phyloP scores from a whole-genome alignment of 495 filamentous ascomycete species.

The Aspergillus baeticus region DNA sequence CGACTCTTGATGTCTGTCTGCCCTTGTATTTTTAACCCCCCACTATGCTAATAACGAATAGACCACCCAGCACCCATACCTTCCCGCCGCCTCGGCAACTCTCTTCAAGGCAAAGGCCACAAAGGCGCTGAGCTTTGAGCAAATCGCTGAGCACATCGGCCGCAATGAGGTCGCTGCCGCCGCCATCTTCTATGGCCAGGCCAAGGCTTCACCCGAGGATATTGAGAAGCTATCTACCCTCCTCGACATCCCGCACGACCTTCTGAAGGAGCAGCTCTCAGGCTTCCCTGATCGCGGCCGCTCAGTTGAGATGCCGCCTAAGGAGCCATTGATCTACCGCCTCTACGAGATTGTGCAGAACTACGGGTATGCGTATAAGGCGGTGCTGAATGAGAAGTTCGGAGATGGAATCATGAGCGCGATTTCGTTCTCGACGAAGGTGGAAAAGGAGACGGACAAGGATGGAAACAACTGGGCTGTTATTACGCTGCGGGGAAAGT shows the following conservation, averaged over 20 bases:
- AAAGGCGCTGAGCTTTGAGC: conserved; percentile 74
- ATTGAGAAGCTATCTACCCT: conserved; percentile 66
- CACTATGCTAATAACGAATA: conserved; percentile 13
- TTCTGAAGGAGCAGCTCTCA: conserved; percentile 60
- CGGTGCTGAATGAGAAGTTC: conserved; percentile 97
- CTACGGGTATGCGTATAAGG: conserved; percentile 97
- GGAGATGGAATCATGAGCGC: conserved; percentile 99
- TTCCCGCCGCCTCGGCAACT: conserved; percentile 66
- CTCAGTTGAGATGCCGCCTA: conserved; percentile 89
- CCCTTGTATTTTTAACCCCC: neutral
- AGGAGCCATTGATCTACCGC: conserved; percentile 90
- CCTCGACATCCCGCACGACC: conserved; percentile 59
- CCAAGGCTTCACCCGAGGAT: conserved; percentile 75
- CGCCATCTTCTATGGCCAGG: conserved; percentile 94
- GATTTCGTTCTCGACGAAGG: conserved; percentile 87
- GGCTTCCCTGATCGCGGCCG: conserved; percentile 81
- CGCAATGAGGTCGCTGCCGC: conserved; percentile 89
- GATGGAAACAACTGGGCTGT: conserved; percentile 81
- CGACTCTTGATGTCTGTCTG: conserved; percentile 40
- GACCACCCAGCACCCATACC: conserved; percentile 46
- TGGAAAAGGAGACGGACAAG: conserved; percentile 92
- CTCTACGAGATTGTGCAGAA: conserved; percentile 98
- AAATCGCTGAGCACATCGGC: conserved; percentile 71
- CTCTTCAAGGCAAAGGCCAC: conserved; percentile 84
- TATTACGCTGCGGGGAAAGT: conserved; percentile 92